These are phyloP conservation scores for Gamsiella multidivaricata DNA, from an alignment of 192 early-diverging fungal genomes.

Conservation along the genomic window DNA sequence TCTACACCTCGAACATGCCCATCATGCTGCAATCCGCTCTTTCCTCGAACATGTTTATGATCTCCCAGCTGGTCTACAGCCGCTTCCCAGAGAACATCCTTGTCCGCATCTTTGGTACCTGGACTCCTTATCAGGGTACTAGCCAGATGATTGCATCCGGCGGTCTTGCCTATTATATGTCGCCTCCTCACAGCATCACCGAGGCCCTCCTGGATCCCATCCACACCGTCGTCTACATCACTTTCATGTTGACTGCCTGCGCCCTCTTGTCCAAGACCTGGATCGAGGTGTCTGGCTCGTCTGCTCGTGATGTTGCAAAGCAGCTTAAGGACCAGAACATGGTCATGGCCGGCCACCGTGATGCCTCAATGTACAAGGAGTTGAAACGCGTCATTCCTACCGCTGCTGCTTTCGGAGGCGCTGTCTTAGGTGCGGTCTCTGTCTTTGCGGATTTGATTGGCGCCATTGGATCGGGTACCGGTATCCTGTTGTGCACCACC, in stretches of 20 bases:
- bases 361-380: conserved; percentile 98
- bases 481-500: conserved; percentile 97
- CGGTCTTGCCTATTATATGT: conserved; percentile 98
- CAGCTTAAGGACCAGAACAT: conserved; percentile 97
- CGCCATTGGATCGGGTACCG: conserved; percentile 98
- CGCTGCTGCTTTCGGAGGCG: conserved; percentile 96
- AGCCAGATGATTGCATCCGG: conserved; percentile 90
- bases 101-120: conserved; percentile 92
- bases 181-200: conserved; percentile 87
- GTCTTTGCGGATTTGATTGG: conserved; percentile 97
- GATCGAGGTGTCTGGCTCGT: conserved; percentile 98
- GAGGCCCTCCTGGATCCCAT: conserved; percentile 90
- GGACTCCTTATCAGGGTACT: conserved; percentile 92
- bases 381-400: conserved; percentile 98
- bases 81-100: conserved; percentile 96
- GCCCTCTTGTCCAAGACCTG: conserved; percentile 96
- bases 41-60: conserved; percentile 95
- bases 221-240: conserved; percentile 92
- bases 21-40: conserved; percentile 99
- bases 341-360: conserved; percentile 92
- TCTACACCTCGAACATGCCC: conserved; percentile 99
- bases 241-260: conserved; percentile 94
- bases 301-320: conserved; percentile 94
- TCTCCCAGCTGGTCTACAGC: conserved; percentile 96
- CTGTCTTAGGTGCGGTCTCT: conserved; percentile 94